Evolutionary conservation across 176 grass and related monocot species (phyloP), one percentile per base, ranked within the genome.

Genomic region (Saccharum spontaneum): DNA sequence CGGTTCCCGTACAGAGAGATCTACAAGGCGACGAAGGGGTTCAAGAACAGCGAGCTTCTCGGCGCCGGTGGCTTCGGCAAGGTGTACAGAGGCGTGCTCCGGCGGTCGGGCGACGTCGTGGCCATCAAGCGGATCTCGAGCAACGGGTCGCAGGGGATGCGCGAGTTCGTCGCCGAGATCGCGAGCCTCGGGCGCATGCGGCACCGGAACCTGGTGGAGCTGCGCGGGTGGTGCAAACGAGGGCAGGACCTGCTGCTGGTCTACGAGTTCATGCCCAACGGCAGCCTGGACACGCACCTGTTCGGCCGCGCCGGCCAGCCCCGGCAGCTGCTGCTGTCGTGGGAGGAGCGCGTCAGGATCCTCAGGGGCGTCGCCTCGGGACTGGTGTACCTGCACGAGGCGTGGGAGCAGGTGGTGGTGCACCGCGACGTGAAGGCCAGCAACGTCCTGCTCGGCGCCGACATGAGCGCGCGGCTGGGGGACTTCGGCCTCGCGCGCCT

Each of bases 221-320:
- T 90, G 14, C 52, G 48, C 67, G 84, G 84, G 5, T 90, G 84
- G 84, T 90, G 84, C 79, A 86, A 83, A 43, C 55, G 83, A 10
- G 68, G 76, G 24, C 70, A 86, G n/a, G 83, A 86, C 52, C 87
- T 93, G 43, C 84, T 97, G 48, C 91, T 97, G 40, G 91, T 97
- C 6, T 97, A 97, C 69, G 91, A 97, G 75, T 97, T 92, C 84
- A 97, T 97, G 94, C 89, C 89, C 14, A 91, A 97, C 60, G 83
- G 94, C 31, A 92, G 91, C 83, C 50, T 92, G 41, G 62, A 65
- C 86, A 1, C 10, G 30, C 64, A 67, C 64, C 64, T 67, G 14
- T 67, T 67, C 30, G 64, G 30, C 64, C 16, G 24, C 22, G 59
- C 9, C 28, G 28, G 28, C 28, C 0, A 28, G 28, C 28, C 28